Evolutionary conservation across 2,329 filamentous ascomycete genomes (phyloP).

Genomic region (Juglanconis oblonga): DNA sequence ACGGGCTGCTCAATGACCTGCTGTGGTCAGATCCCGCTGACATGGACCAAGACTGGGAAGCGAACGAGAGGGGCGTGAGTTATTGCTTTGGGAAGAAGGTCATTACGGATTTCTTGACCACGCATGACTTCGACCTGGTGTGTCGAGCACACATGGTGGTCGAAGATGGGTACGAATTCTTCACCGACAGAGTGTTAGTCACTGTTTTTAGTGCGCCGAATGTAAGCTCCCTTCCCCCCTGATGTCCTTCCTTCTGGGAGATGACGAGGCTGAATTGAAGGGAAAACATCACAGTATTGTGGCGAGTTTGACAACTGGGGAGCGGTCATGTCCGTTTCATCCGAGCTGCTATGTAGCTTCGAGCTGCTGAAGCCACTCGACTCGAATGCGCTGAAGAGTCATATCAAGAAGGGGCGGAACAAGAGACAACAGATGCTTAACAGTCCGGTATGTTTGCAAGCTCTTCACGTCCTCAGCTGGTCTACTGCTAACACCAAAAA

Average conservation of each 20-base stretch:
- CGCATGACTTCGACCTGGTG: slow-evolving; percentile 95
- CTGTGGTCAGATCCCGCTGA: slow-evolving; percentile 98
- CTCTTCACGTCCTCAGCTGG: not conserved
- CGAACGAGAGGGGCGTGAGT: slow-evolving; percentile 93
- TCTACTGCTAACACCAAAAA: not conserved
- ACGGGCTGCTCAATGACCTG: slow-evolving; percentile 90
- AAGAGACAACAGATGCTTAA: slow-evolving; percentile 94
- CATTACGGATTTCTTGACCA: slow-evolving; percentile 90
- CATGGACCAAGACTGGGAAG: slow-evolving; percentile 97
- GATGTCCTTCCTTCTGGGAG: not conserved
- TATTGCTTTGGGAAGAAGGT: slow-evolving; percentile 99
- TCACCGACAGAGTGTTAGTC: slow-evolving; percentile 89
- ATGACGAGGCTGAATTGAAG: slow-evolving; percentile 24
- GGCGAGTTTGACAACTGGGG: slow-evolving; percentile 99
- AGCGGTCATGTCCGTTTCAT: slow-evolving; percentile 96
- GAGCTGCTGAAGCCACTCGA: slow-evolving; percentile 95
- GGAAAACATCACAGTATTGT: slow-evolving; percentile 74
- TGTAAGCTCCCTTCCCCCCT: slow-evolving; percentile 54
- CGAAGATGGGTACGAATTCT: slow-evolving; percentile 98
- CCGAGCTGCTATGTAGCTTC: slow-evolving; percentile 92
- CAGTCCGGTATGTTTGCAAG: slow-evolving; percentile 74
- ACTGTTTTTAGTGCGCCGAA: slow-evolving; percentile 98
- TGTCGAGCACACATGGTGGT: slow-evolving; percentile 99
- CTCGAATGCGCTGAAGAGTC: slow-evolving; percentile 92
- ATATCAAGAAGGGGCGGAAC: slow-evolving; percentile 97